Evolutionary conservation across 2,329 filamentous ascomycete genomes (phyloP).

Genomic region (Aureobasidium melanogenum): DNA sequence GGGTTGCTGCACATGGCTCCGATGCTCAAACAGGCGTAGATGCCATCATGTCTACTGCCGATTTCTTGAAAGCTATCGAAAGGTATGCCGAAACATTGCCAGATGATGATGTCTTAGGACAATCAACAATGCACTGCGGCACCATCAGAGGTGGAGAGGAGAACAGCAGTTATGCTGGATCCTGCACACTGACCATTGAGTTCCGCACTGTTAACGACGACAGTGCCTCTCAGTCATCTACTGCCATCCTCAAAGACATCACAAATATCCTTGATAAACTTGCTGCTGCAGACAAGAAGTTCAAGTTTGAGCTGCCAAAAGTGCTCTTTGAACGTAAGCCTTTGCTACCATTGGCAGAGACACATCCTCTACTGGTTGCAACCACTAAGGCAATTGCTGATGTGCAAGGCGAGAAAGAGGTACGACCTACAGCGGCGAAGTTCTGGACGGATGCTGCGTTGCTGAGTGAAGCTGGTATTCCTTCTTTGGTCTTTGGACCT

Average conservation of each 20-base stretch:
- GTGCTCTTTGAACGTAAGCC: not conserved
- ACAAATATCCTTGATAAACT: not conserved
- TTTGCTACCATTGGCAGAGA: not conserved
- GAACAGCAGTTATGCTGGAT: not conserved
- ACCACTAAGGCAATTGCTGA: not conserved
- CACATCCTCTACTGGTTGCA: not conserved
- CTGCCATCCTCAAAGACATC: not conserved
- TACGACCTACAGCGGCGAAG: not conserved
- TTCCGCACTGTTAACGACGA: not conserved
- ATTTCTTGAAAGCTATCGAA: not conserved
- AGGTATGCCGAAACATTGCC: not conserved
- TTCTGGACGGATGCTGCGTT: conserved; percentile 1
- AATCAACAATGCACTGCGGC: not conserved
- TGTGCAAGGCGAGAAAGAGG: not conserved
- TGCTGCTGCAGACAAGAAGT: not conserved
- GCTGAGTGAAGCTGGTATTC: conserved; percentile 2
- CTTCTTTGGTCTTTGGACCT: not conserved
- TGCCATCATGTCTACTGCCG: not conserved
- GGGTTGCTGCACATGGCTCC: not conserved
- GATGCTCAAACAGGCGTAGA: not conserved
- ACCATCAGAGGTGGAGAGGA: conserved; percentile 2
- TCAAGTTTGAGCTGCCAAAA: not conserved
- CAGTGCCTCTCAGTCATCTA: not conserved
- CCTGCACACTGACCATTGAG: not conserved
- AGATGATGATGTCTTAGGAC: not conserved